phyloP scores from a whole-genome alignment of 305 asterid genomes.

The Fraxinus xanthoxyloides region DNA sequence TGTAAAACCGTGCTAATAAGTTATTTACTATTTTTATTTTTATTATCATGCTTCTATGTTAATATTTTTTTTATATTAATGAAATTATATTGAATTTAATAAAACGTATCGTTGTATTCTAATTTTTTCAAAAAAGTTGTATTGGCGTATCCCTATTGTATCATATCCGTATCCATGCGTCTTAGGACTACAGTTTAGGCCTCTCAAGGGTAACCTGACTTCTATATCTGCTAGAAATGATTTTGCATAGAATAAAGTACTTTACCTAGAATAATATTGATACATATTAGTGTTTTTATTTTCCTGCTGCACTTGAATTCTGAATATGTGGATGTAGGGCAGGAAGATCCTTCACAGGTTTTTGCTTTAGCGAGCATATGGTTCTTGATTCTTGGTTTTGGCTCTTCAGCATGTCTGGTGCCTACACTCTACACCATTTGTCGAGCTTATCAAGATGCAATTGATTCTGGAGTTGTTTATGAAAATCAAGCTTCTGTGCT shows the following conservation, averaged over 20 bases:
- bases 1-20: neutral
- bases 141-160: neutral
- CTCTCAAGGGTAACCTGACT: neutral
- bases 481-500: constrained; percentile 50
- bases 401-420: constrained; percentile 67
- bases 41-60: neutral
- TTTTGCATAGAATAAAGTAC: neutral
- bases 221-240: neutral
- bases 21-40: too few species aligned
- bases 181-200: neutral
- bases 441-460: constrained; percentile 71
- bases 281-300: constrained; percentile 4
- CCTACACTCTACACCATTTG: constrained; percentile 58
- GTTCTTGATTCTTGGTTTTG: constrained; percentile 85
- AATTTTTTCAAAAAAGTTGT: neutral
- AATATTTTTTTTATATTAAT: too few species aligned
- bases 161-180: neutral
- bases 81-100: neutral
- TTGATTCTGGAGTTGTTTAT: constrained; percentile 46
- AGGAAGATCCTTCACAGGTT: constrained; percentile 95
- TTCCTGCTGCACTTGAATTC: constrained; percentile 54
- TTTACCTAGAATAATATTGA: neutral
- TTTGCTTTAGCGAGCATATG: constrained; percentile 87
- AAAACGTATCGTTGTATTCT: neutral
- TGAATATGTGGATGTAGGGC: constrained; percentile 88